These are phyloP conservation scores for Rosa chinensis DNA, from an alignment of 306 rosid genomes.

Conservation along the genomic window DNA sequence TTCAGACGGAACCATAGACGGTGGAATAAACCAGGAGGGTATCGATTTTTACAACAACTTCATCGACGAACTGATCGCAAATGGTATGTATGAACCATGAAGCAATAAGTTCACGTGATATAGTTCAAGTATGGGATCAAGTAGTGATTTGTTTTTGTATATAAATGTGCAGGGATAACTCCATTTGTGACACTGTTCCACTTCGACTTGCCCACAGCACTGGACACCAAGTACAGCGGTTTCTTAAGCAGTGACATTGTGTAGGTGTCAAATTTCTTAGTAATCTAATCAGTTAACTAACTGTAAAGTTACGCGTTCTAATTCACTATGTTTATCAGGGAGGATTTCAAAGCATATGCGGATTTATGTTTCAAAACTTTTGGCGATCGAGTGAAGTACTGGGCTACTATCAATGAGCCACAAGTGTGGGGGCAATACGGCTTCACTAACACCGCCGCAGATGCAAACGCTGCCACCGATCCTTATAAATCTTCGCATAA, in stretches of 20 bases:
- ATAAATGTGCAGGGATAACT: neutral
- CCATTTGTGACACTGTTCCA: conserved; percentile 5
- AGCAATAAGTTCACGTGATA: neutral
- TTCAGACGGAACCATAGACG: neutral
- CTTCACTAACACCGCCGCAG: neutral
- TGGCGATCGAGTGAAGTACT: neutral
- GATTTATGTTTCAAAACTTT: neutral
- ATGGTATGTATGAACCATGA: neutral
- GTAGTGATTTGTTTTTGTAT: neutral
- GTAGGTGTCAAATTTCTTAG: neutral
- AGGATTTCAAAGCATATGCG: neutral
- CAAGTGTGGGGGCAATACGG: neutral
- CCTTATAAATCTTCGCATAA: neutral
- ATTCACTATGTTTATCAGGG: neutral
- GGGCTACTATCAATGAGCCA: conserved; percentile 7
- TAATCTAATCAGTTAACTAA: neutral
- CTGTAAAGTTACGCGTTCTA: neutral
- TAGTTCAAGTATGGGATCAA: neutral
- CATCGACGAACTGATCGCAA: neutral
- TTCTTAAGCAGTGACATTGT: neutral
- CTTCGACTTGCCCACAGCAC: conserved; percentile 2
- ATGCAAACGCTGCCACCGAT: neutral
- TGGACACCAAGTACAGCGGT: neutral
- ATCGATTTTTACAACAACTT: neutral
- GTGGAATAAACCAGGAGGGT: conserved; percentile 1